phyloP scores from a whole-genome alignment of 73 alveolate genomes.

The Symbiodinium natans region DNA sequence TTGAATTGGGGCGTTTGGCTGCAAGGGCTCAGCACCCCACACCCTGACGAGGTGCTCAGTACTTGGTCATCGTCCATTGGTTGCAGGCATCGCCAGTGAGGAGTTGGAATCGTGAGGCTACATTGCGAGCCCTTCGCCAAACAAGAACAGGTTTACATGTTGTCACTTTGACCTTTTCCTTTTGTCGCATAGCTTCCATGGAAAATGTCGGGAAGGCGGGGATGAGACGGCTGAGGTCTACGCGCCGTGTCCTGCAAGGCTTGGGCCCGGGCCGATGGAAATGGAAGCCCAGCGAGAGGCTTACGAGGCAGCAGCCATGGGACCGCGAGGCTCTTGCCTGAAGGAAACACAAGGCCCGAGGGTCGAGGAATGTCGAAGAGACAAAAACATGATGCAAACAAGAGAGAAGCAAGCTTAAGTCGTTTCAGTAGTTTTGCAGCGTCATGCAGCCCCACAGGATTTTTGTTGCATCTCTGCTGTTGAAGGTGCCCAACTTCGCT shows the following conservation, averaged over 20 bases:
- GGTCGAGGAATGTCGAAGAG: neutral
- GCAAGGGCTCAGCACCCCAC: too few relatives aligned
- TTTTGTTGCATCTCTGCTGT: too few relatives aligned
- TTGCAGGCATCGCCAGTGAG: constrained; percentile 47
- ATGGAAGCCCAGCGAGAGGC: constrained; percentile 32
- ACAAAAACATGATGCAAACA: neutral
- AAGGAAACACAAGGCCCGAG: constrained; percentile 49
- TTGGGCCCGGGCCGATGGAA: neutral
- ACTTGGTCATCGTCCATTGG: constrained; percentile 84
- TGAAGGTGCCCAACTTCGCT: constrained; percentile 68
- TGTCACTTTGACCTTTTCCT: neutral
- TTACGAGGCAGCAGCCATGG: constrained; percentile 84
- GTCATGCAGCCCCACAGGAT: neutral
- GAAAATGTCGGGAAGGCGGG: too few relatives aligned
- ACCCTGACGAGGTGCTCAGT: neutral
- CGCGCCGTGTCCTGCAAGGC: constrained; percentile 53
- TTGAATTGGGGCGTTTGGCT: too few relatives aligned
- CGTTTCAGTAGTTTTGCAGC: too few relatives aligned
- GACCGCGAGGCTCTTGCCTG: constrained; percentile 71
- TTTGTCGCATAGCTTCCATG: too few relatives aligned
- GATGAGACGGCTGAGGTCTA: constrained; percentile 42
- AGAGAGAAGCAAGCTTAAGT: neutral
- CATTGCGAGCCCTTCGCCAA: constrained; percentile 26
- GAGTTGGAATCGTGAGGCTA: constrained; percentile 58
- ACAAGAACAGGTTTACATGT: too few relatives aligned